phyloP scores from a whole-genome alignment of 768 basidiomycete species.

The Rubroboletus satanas region DNA sequence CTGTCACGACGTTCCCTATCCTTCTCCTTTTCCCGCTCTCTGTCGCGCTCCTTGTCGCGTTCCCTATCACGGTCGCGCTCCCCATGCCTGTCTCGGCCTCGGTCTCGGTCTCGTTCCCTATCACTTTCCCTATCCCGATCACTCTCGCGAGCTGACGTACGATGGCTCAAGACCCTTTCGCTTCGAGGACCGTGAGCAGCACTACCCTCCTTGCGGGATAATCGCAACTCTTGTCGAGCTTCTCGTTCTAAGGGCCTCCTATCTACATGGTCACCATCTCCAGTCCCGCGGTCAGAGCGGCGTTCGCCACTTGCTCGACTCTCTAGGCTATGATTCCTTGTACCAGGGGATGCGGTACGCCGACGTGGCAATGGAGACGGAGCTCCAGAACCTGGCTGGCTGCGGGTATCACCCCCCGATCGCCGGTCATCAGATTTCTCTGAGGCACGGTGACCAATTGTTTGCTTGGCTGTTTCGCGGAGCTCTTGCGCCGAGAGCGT shows the following conservation, averaged over 20 bases:
- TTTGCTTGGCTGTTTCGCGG: constrained; percentile 74
- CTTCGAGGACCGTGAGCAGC: constrained; percentile 50
- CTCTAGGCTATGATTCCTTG: constrained; percentile 66
- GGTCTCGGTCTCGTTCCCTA: constrained; percentile 46
- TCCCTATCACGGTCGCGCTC: constrained; percentile 48
- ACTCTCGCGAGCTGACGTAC: constrained; percentile 31
- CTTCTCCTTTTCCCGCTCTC: constrained; percentile 38
- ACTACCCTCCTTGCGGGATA: constrained; percentile 41
- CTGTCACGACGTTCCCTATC: constrained; percentile 38
- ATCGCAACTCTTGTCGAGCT: constrained; percentile 41
- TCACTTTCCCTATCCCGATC: constrained; percentile 44
- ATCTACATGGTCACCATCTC: constrained; percentile 44
- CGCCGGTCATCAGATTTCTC: constrained; percentile 42
- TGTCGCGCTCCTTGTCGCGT: constrained; percentile 38
- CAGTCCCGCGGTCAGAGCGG: constrained; percentile 48
- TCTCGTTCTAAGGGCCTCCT: constrained; percentile 56
- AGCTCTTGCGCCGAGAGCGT: constrained; percentile 75
- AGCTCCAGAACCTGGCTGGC: constrained; percentile 48
- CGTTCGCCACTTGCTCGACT: constrained; percentile 71
- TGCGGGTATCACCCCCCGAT: constrained; percentile 37
- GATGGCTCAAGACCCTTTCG: constrained; percentile 45
- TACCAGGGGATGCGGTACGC: constrained; percentile 63
- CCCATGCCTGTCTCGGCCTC: constrained; percentile 44
- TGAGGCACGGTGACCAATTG: constrained; percentile 39
- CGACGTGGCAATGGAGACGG: constrained; percentile 53